These are phyloP conservation scores for Solanum peruvianum DNA, from an alignment of 257 asterid genomes.

Conservation along the genomic window DNA sequence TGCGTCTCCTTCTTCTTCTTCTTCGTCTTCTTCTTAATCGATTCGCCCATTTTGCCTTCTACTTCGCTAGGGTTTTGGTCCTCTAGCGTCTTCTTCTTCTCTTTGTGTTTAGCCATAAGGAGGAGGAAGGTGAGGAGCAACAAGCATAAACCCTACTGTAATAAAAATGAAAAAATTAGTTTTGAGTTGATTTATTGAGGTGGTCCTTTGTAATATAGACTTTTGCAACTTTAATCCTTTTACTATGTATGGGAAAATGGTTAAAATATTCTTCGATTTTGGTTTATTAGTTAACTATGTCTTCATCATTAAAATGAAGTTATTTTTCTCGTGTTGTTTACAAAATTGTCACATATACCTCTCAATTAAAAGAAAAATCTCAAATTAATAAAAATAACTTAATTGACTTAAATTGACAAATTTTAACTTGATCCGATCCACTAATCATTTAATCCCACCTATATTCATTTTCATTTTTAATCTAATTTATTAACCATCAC, in stretches of 20 bases:
- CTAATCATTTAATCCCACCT: too few species aligned
- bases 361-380: too few species aligned
- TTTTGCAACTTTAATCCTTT: background rate
- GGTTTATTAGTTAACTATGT: too few species aligned
- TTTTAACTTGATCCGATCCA: too few species aligned
- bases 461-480: too few species aligned
- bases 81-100: background rate
- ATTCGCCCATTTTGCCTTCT: background rate
- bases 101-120: conserved; percentile 17
- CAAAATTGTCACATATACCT: too few species aligned
- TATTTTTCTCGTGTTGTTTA: accelerated
- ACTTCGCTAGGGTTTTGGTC: conserved; percentile 5
- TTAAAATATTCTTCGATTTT: too few species aligned
- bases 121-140: background rate
- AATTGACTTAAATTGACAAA: too few species aligned
- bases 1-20: background rate
- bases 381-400: too few species aligned
- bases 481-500: too few species aligned
- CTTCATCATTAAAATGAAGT: too few species aligned
- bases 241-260: background rate
- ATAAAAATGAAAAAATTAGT: background rate
- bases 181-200: background rate
- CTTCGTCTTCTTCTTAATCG: background rate
- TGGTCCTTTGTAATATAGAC: background rate
- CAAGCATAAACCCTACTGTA: background rate